phyloP scores from a whole-genome alignment of 2,329 filamentous ascomycete species.

The Chrysosphaeria jannelii region DNA sequence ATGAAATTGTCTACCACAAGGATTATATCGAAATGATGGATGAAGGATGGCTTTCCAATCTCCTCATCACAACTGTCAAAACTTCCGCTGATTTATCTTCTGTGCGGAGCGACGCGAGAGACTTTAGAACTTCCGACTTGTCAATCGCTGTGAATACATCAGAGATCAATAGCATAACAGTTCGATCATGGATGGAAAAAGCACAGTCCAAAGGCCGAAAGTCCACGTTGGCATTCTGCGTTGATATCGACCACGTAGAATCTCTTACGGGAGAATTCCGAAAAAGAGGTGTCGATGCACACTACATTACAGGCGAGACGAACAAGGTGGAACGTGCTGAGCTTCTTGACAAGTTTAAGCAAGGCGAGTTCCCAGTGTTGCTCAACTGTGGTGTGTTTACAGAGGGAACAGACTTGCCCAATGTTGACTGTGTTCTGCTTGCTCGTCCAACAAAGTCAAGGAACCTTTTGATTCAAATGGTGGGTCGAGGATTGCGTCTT shows the following conservation, averaged over 20 bases:
- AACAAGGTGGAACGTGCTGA: slow-evolving; percentile 33
- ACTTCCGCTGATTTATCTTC: slow-evolving; percentile 51
- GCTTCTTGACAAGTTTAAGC: slow-evolving; percentile 46
- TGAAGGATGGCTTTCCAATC: slow-evolving; percentile 72
- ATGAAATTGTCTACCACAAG: slow-evolving; percentile 89
- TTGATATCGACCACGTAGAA: slow-evolving; percentile 58
- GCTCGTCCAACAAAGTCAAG: slow-evolving; percentile 69
- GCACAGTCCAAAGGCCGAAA: slow-evolving; percentile 19
- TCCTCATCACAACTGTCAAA: slow-evolving; percentile 80
- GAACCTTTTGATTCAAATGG: slow-evolving; percentile 94
- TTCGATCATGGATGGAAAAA: slow-evolving; percentile 61
- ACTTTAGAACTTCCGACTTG: slow-evolving; percentile 54
- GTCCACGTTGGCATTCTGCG: slow-evolving; percentile 82
- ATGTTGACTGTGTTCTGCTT: slow-evolving; percentile 77
- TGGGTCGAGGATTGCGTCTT: slow-evolving; percentile 72
- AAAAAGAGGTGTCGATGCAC: slow-evolving; percentile 45
- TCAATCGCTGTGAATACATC: slow-evolving; percentile 60
- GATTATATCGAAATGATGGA: slow-evolving; percentile 38
- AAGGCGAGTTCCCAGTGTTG: slow-evolving; percentile 53
- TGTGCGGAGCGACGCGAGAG: slow-evolving; percentile 34
- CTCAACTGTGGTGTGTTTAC: slow-evolving; percentile 93
- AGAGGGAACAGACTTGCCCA: slow-evolving; percentile 91
- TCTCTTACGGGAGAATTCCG: slow-evolving; percentile 51
- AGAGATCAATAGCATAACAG: slow-evolving; percentile 52
- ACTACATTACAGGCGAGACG: slow-evolving; percentile 65